Evolutionary conservation across 257 asterid species (phyloP).

Genomic region (Nicotiana undulata): DNA sequence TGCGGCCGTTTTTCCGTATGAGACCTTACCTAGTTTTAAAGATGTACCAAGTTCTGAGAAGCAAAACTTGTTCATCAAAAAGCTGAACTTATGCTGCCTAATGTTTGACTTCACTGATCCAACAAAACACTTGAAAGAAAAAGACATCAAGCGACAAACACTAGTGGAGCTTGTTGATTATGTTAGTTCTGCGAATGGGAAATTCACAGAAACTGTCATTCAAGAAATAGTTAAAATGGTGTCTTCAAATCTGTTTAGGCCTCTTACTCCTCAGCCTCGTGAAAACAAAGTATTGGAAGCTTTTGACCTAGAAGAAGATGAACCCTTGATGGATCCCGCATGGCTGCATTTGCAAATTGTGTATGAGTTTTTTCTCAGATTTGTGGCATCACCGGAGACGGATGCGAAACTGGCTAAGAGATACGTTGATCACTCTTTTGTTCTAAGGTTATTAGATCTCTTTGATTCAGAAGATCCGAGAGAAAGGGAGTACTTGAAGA

Average conservation of each 20-base stretch:
- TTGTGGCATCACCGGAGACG: conserved; percentile 63
- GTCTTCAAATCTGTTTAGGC: conserved; percentile 41
- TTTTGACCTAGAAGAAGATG: conserved; percentile 62
- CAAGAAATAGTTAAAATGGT: conserved; percentile 50
- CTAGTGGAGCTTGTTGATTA: conserved; percentile 56
- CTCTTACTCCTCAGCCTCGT: conserved; percentile 49
- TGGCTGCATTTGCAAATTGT: conserved; percentile 68
- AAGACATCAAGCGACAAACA: conserved; percentile 58
- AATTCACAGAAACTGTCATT: conserved; percentile 46
- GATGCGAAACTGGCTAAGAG: conserved; percentile 67
- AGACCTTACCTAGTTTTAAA: conserved; percentile 52
- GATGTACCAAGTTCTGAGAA: conserved; percentile 56
- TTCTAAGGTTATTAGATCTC: conserved; percentile 45
- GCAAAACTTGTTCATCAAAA: conserved; percentile 41
- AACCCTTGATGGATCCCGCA: conserved; percentile 58
- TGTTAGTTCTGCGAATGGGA: conserved; percentile 40
- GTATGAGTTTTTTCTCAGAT: conserved; percentile 56
- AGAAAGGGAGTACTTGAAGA: conserved; percentile 58
- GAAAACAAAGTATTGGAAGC: conserved; percentile 47
- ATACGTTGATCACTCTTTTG: conserved; percentile 57
- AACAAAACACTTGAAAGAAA: conserved; percentile 46
- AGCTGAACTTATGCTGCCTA: conserved; percentile 46
- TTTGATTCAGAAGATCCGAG: conserved; percentile 69
- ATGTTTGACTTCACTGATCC: conserved; percentile 59
- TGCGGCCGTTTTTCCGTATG: conserved; percentile 29